Base-by-base conservation (phyloP, 306 rosid genomes). In the Cicer pinnatifidum region DNA sequence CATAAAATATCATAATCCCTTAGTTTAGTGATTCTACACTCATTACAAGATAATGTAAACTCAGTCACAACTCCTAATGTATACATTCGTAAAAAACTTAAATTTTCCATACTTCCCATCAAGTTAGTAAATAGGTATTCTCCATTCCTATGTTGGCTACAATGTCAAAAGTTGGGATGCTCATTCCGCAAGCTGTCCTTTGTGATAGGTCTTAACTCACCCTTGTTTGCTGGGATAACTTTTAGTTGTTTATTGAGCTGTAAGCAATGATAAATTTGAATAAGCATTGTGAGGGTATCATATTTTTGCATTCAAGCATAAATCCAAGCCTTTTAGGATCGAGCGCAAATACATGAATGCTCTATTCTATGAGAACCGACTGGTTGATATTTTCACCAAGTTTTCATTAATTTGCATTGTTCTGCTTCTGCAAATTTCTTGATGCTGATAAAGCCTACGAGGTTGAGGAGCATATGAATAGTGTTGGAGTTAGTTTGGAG, bases 371-470 rank as follows among this genome's bases (percentile, higher is more conserved):
- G 28, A 23, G 41, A 57, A 23, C 44, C 10, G 6, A 59, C 44
- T 59, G 35, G 9, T 59, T 7, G 35, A 17, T 59, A 35, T 59
- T 33, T 12, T 59, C 44, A 59, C 66, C 39, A 35, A 35, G 19
- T 59, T 10, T 59, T 59, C 15, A 39, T 35, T 11, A 33, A 19
- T 12, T 4, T 1, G 92, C 88, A 9, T 64, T 94, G 88, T 83
- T 85, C 19, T 85, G 81, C 64, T 94, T 84, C 67, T 92, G 97
- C 1, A 89, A 88, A 58, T 69, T 53, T 16, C 75, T 81, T 67
- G 84, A 94, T 71, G 94, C 85, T 6, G 91, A 85, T 44, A 89
- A 84, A 85, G 97, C 97, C 1, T 89, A 88, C 53, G 88, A 87
- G 81, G 90, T 94, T 16, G 98, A 91, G 82, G 74, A 77, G 67